These are phyloP conservation scores for Letharia columbiana DNA, from an alignment of 495 filamentous ascomycete genomes.

Conservation along the genomic window DNA sequence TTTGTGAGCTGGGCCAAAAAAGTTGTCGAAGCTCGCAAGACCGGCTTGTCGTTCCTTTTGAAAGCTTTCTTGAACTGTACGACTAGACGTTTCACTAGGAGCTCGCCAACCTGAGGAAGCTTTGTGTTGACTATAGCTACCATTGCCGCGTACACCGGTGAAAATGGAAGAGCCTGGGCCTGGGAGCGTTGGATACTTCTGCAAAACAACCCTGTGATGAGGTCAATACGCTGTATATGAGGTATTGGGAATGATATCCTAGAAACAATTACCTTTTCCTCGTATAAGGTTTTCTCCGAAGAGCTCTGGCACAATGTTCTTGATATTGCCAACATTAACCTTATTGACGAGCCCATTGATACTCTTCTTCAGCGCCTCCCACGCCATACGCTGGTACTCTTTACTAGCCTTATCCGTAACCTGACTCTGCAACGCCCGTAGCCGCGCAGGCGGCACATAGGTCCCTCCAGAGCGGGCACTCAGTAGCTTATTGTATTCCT, in stretches of 20 bases:
- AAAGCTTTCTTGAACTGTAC: conserved; percentile 93
- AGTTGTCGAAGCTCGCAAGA: conserved; percentile 79
- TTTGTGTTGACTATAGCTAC: conserved; percentile 97
- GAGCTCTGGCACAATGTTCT: conserved; percentile 88
- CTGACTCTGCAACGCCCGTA: conserved; percentile 87
- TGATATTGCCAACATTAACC: conserved; percentile 95
- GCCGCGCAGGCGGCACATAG: conserved; percentile 86
- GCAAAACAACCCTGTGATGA: conserved; percentile 65
- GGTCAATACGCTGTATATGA: not conserved
- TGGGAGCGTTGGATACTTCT: conserved; percentile 96
- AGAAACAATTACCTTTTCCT: conserved; percentile 43
- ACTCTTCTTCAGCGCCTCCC: conserved; percentile 97
- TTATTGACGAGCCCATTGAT: conserved; percentile 99
- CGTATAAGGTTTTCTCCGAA: conserved; percentile 91
- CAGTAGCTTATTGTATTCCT: conserved; percentile 83
- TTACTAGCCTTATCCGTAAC: conserved; percentile 94
- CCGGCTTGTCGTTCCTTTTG: conserved; percentile 93
- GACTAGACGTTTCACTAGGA: conserved; percentile 77
- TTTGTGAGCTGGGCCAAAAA: conserved; percentile 95
- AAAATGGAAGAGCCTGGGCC: conserved; percentile 92
- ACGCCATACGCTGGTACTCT: conserved; percentile 98
- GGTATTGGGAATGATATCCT: not conserved
- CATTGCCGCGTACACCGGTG: conserved; percentile 89
- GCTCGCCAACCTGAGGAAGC: conserved; percentile 84
- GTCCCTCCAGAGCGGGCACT: conserved; percentile 89